A percentile compares a stretch with the other conserved stretches of the same genome.
Evolutionary conservation across 169 alveolate species (phyloP).

Genomic region (Plasmodium malariae): DNA sequence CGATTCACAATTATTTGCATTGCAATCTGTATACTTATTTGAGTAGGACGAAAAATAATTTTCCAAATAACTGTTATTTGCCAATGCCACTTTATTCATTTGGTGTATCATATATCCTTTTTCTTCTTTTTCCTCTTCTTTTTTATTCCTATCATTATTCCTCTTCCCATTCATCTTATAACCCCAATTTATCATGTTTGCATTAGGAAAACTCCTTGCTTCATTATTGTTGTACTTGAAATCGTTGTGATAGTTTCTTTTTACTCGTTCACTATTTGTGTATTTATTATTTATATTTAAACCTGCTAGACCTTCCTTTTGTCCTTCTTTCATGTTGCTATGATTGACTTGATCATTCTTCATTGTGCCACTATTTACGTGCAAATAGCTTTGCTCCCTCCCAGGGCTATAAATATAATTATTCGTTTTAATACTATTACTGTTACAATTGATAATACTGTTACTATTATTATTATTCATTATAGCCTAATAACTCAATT

Average conservation of each 20-base stretch:
- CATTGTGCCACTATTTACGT: background rate
- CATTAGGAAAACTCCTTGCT: background rate
- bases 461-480: too few species aligned
- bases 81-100: too few species aligned
- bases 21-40: background rate
- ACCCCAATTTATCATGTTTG: background rate
- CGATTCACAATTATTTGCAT: background rate
- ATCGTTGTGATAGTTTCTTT: too few species aligned
- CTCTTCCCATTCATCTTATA: background rate
- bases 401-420: background rate
- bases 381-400: background rate
- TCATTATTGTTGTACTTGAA: too few species aligned
- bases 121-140: background rate
- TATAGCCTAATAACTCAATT: too few species aligned
- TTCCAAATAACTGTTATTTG: conserved; percentile 14
- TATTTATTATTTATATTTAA: too few species aligned
- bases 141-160: background rate
- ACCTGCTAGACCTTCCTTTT: too few species aligned
- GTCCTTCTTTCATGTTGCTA: background rate
- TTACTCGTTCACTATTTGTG: too few species aligned
- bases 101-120: too few species aligned
- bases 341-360: background rate
- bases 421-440: too few species aligned
- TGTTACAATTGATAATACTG: too few species aligned
- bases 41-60: conserved; percentile 27